Percentiles rank a stretch among this genome's conserved stretches.
phyloP scores from a whole-genome alignment of 2,329 filamentous ascomycete species.

The Arthroderma uncinatum region DNA sequence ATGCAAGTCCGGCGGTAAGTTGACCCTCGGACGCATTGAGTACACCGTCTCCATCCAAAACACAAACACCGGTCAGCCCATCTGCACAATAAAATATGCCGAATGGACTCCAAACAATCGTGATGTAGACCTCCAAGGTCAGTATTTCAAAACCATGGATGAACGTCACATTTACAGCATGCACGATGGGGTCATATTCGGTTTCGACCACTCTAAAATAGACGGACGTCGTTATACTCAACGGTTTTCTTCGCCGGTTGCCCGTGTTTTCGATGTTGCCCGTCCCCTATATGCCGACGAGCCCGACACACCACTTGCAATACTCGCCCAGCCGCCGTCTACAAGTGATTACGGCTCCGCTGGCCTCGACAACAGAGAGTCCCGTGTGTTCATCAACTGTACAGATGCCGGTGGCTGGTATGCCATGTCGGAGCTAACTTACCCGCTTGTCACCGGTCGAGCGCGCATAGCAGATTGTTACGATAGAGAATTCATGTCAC shows the following conservation, averaged over 20 bases:
- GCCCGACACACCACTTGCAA: slow-evolving; percentile 62
- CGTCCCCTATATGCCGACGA: slow-evolving; percentile 59
- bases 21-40: slow-evolving; percentile 75
- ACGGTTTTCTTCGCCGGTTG: slow-evolving; percentile 65
- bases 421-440: slow-evolving; percentile 74
- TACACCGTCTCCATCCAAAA: slow-evolving; percentile 82
- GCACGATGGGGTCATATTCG: slow-evolving; percentile 73
- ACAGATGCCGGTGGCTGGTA: slow-evolving; percentile 87
- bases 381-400: slow-evolving; percentile 72
- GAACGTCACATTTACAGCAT: slow-evolving; percentile 79
- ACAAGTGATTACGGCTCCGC: slow-evolving; percentile 22
- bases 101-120: slow-evolving; percentile 92
- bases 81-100: slow-evolving; percentile 83
- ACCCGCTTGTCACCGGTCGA: slow-evolving; percentile 70
- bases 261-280: slow-evolving; percentile 78
- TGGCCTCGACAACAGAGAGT: slow-evolving; percentile 42
- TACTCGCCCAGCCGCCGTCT: slow-evolving; percentile 71
- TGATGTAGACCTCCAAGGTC: slow-evolving; percentile 73
- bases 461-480: slow-evolving; percentile 49
- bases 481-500: slow-evolving; percentile 38
- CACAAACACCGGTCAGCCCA: slow-evolving; percentile 56
- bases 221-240: slow-evolving; percentile 53
- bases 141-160: slow-evolving; percentile 72
- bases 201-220: slow-evolving; percentile 56
- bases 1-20: slow-evolving; percentile 66